Percentiles rank a stretch among this genome's conserved stretches.
These are phyloP conservation scores for Sanghuangporus sanghuang DNA, from an alignment of 1,284 basidiomycete species.

Conservation along the genomic window DNA sequence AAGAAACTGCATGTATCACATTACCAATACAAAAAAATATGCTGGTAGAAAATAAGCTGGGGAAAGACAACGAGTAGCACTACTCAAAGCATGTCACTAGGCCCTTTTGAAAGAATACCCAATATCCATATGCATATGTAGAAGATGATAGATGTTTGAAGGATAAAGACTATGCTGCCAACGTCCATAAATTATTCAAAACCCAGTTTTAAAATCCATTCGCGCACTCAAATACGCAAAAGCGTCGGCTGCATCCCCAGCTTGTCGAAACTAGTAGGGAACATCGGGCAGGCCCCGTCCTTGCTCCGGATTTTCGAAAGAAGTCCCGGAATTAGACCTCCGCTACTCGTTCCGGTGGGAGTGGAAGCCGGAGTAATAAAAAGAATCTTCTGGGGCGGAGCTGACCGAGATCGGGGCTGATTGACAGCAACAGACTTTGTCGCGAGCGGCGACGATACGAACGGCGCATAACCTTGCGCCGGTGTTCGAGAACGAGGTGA, in stretches of 20 bases:
- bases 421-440: background rate
- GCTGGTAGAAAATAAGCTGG: too few relatives aligned
- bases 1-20: too few relatives aligned
- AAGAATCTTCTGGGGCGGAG: background rate
- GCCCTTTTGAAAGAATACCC: too few relatives aligned
- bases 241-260: slow-evolving; percentile 3
- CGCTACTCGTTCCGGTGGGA: background rate
- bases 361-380: background rate
- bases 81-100: too few relatives aligned
- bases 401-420: background rate
- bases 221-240: background rate
- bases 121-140: too few relatives aligned
- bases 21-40: too few relatives aligned
- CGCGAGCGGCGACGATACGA: slow-evolving; percentile 11
- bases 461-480: slow-evolving; percentile 6
- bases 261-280: slow-evolving; percentile 14
- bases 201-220: too few relatives aligned
- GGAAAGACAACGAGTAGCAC: too few relatives aligned
- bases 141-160: too few relatives aligned
- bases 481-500: background rate
- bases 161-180: background rate
- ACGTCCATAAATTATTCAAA: too few relatives aligned
- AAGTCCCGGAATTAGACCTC: background rate
- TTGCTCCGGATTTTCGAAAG: background rate
- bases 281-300: background rate